Evolutionary conservation across 192 early-diverging fungal species (phyloP).

Genomic region (Coemansia biformis): DNA sequence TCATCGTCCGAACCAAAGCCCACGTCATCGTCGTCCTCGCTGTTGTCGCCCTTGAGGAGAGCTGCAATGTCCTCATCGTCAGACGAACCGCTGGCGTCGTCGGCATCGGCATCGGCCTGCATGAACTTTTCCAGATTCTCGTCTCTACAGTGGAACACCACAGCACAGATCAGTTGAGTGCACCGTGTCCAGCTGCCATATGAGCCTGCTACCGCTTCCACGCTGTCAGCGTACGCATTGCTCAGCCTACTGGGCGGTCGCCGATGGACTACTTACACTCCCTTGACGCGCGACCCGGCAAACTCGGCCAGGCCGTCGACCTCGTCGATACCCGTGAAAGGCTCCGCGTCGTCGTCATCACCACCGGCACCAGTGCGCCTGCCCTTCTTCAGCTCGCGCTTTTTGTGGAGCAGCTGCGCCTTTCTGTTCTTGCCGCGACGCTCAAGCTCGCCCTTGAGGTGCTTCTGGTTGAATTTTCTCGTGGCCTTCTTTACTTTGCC

Average conservation of each 20-base stretch:
- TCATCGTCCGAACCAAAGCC: conserved; percentile 14
- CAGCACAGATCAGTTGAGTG: not conserved
- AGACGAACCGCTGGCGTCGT: conserved; percentile 1
- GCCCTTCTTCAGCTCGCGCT: conserved; percentile 57
- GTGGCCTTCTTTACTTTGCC: conserved; percentile 59
- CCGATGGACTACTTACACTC: conserved; percentile 17
- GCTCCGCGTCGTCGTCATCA: conserved; percentile 14
- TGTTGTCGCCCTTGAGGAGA: conserved; percentile 11
- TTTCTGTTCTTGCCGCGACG: conserved; percentile 56
- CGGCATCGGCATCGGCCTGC: conserved; percentile 9
- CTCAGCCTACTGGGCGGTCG: too few relatives aligned
- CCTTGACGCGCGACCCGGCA: conserved; percentile 34
- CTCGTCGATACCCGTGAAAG: conserved; percentile 40
- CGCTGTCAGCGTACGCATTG: too few relatives aligned
- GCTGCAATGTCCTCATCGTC: conserved; percentile 10
- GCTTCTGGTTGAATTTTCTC: conserved; percentile 73
- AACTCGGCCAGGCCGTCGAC: conserved; percentile 47
- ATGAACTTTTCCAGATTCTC: conserved; percentile 39
- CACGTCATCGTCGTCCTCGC: conserved; percentile 11
- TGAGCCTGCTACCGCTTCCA: too few relatives aligned
- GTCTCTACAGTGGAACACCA: too few relatives aligned
- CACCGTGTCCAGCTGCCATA: too few relatives aligned
- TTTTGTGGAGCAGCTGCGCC: conserved; percentile 53
- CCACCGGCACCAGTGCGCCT: conserved; percentile 13
- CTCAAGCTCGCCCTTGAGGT: conserved; percentile 63